These are phyloP conservation scores for Prunus armeniaca DNA, from an alignment of 306 rosid genomes.

Conservation along the genomic window DNA sequence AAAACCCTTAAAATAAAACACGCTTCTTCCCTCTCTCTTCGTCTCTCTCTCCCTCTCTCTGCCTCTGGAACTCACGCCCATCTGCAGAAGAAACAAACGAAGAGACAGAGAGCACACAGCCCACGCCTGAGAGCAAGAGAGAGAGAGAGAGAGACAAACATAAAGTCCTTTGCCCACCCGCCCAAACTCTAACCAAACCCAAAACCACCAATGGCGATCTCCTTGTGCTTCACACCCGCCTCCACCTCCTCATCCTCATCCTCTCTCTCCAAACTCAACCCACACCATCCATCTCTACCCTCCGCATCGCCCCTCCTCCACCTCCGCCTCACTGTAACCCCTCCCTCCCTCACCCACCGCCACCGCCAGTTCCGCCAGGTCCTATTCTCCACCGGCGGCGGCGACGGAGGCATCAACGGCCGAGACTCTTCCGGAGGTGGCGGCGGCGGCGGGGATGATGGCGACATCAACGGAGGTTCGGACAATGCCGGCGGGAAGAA, in stretches of 20 bases:
- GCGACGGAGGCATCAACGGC: slow-evolving; percentile 25
- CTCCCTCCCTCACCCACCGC: slow-evolving; percentile 22
- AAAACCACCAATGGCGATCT: slow-evolving; percentile 56
- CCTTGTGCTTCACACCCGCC: slow-evolving; percentile 47
- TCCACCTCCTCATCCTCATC: slow-evolving; percentile 20
- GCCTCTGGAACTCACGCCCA: slow-evolving; percentile 24
- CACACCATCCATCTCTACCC: slow-evolving; percentile 19
- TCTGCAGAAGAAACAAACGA: background rate
- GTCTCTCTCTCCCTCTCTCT: background rate
- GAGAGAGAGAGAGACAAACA: background rate
- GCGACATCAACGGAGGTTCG: slow-evolving; percentile 28
- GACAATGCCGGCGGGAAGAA: slow-evolving; percentile 35
- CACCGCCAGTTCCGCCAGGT: slow-evolving; percentile 20
- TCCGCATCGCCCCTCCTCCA: slow-evolving; percentile 20
- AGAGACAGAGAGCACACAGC: background rate
- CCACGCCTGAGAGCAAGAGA: background rate
- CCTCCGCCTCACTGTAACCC: slow-evolving; percentile 22
- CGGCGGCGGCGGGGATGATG: slow-evolving; percentile 14
- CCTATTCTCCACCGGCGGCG: slow-evolving; percentile 18
- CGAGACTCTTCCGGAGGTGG: slow-evolving; percentile 19
- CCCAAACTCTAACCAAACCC: background rate
- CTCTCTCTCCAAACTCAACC: slow-evolving; percentile 34
- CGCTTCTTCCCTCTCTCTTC: background rate
- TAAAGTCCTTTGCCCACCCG: background rate
- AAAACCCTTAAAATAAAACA: background rate